Evolutionary conservation across 345 rosid genomes (phyloP).

Genomic region (Sisymbrium irio): DNA sequence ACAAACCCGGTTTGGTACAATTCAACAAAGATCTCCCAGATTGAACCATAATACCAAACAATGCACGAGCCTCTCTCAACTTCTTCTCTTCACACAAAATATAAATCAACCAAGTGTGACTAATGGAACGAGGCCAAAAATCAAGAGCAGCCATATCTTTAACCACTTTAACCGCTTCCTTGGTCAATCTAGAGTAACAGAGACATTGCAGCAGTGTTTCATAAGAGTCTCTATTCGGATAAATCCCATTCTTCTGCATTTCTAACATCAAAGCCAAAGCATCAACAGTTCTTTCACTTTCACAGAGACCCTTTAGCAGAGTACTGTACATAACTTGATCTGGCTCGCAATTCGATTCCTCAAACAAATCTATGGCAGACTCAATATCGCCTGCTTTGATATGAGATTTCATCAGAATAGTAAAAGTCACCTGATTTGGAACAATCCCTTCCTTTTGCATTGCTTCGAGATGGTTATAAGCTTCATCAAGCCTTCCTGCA

Average conservation of each 20-base stretch:
- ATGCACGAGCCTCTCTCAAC: conserved; percentile 43
- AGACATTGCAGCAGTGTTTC: conserved; percentile 44
- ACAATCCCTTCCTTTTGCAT: conserved; percentile 51
- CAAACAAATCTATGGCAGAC: conserved; percentile 50
- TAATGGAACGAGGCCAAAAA: conserved; percentile 26
- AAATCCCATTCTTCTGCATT: conserved; percentile 51
- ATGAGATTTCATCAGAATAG: conserved; percentile 53
- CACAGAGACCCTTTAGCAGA: conserved; percentile 51
- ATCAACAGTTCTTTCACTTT: conserved; percentile 44
- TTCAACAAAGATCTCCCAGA: conserved; percentile 37
- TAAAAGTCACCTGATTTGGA: conserved; percentile 66
- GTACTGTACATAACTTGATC: conserved; percentile 45
- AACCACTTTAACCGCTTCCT: conserved; percentile 50
- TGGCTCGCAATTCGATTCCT: conserved; percentile 44
- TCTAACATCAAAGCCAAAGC: conserved; percentile 45
- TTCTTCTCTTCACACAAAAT: conserved; percentile 47
- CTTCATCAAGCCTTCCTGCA: conserved; percentile 52
- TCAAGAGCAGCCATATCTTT: conserved; percentile 51
- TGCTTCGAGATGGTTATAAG: conserved; percentile 47
- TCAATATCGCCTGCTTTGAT: conserved; percentile 50
- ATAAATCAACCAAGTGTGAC: conserved; percentile 42
- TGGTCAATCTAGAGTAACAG: conserved; percentile 44
- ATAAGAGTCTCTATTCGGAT: conserved; percentile 46
- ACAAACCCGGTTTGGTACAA: conserved; percentile 21
- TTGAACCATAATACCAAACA: conserved; percentile 38